These are phyloP conservation scores for Penicillium mononematosum DNA, from an alignment of 495 filamentous ascomycete genomes.

Conservation along the genomic window DNA sequence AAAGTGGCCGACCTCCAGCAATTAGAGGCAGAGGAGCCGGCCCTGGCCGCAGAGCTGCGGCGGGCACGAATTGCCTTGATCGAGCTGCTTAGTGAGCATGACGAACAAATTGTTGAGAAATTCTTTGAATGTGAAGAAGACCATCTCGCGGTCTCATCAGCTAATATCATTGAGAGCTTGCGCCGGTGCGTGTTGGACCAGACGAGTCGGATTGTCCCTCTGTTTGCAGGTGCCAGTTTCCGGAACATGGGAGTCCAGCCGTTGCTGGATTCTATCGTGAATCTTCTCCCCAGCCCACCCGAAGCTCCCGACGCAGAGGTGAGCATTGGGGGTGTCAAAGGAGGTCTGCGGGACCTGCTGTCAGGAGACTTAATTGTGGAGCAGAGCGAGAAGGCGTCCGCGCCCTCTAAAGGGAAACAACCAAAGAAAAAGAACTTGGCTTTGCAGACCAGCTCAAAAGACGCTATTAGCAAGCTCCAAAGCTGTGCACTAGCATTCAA, in stretches of 20 bases:
- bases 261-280: conserved; percentile 80
- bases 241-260: conserved; percentile 93
- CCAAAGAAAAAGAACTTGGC: conserved; percentile 36
- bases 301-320: conserved; percentile 80
- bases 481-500: conserved; percentile 93
- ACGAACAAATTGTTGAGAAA: conserved; percentile 79
- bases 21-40: conserved; percentile 50
- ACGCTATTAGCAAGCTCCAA: conserved; percentile 64
- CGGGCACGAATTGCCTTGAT: conserved; percentile 74
- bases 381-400: conserved; percentile 35
- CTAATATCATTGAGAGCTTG: conserved; percentile 68
- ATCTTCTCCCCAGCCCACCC: conserved; percentile 78
- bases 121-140: conserved; percentile 78
- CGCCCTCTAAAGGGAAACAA: conserved; percentile 41
- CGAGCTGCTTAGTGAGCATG: conserved; percentile 81
- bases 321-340: conserved; percentile 56
- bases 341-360: conserved; percentile 52
- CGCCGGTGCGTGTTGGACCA: conserved; percentile 63
- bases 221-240: conserved; percentile 92
- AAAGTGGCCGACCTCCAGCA: conserved; percentile 50
- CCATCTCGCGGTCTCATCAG: conserved; percentile 60
- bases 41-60: conserved; percentile 67
- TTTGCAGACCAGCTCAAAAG: conserved; percentile 41
- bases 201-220: conserved; percentile 66
- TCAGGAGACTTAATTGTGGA: conserved; percentile 48